These are phyloP conservation scores for Vanderwaltozyma polyspora DNA, from an alignment of 805 yeast genomes.

Conservation along the genomic window DNA sequence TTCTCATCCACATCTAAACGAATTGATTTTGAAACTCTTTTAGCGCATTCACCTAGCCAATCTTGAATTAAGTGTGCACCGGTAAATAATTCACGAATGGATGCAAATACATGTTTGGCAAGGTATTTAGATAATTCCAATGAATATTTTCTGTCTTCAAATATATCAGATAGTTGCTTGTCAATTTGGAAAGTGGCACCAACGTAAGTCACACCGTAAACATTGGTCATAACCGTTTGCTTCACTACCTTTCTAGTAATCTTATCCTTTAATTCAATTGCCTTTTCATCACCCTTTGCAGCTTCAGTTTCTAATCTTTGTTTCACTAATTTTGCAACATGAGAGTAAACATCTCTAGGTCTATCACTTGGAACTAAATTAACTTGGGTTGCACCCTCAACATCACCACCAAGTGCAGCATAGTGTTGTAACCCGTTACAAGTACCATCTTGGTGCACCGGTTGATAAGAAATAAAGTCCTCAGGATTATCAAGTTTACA, in stretches of 20 bases:
- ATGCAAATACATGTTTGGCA: constrained; percentile 66
- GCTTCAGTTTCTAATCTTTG: constrained; percentile 44
- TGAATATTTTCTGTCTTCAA: constrained; percentile 37
- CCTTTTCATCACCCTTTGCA: constrained; percentile 42
- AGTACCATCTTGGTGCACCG: constrained; percentile 81
- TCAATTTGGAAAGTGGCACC: constrained; percentile 89
- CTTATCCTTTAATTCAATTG: constrained; percentile 41
- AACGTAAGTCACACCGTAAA: constrained; percentile 88
- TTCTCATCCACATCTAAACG: constrained; percentile 50
- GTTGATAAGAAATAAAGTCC: constrained; percentile 55
- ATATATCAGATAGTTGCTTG: constrained; percentile 56
- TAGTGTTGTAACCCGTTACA: constrained; percentile 81
- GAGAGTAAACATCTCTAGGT: constrained; percentile 69
- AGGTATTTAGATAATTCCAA: constrained; percentile 50
- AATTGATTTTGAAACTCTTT: constrained; percentile 64
- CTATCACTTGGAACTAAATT: constrained; percentile 57
- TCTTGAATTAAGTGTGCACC: constrained; percentile 95
- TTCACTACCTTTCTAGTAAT: constrained; percentile 82
- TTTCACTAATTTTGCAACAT: constrained; percentile 56
- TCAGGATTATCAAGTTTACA: constrained; percentile 51
- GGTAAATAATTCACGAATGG: constrained; percentile 73
- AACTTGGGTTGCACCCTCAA: constrained; percentile 73
- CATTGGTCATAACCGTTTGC: constrained; percentile 97
- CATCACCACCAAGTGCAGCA: constrained; percentile 79
- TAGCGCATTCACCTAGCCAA: constrained; percentile 87